These are phyloP conservation scores for Fusarium clavum DNA, from an alignment of 2,329 filamentous ascomycete genomes.

Conservation along the genomic window DNA sequence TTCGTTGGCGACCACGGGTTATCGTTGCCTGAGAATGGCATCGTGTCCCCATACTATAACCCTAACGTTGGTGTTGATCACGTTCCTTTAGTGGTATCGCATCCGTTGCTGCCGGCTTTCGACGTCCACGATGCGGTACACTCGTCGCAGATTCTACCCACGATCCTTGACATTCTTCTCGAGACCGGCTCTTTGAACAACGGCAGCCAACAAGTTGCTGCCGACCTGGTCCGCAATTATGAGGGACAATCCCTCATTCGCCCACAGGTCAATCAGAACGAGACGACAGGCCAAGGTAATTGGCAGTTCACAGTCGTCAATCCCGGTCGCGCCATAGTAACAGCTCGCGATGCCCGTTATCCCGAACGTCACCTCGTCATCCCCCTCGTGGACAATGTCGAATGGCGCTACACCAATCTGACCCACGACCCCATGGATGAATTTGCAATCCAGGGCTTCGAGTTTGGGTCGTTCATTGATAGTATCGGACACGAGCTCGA, in stretches of 20 bases:
- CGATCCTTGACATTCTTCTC: constrained; percentile 49
- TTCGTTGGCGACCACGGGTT: constrained; percentile 51
- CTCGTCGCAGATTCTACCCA: constrained; percentile 48
- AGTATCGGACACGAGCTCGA: constrained; percentile 37
- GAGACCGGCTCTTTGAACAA: constrained; percentile 47
- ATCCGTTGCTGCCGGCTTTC: constrained; percentile 47
- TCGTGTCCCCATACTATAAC: constrained; percentile 49
- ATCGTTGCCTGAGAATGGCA: constrained; percentile 49
- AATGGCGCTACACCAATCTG: constrained; percentile 50
- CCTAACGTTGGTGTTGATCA: constrained; percentile 47
- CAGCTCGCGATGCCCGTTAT: constrained; percentile 49
- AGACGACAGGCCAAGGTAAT: constrained; percentile 40
- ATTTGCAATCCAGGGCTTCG: constrained; percentile 44
- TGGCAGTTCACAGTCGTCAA: constrained; percentile 53
- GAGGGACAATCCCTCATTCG: constrained; percentile 51
- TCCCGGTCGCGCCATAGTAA: constrained; percentile 49
- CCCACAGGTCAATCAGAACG: constrained; percentile 19
- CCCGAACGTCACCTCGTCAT: constrained; percentile 48
- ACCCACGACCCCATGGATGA: constrained; percentile 45
- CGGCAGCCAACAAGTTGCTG: constrained; percentile 34
- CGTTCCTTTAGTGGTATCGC: constrained; percentile 49
- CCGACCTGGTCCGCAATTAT: constrained; percentile 46
- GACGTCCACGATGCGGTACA: constrained; percentile 47
- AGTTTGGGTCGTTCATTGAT: constrained; percentile 41
- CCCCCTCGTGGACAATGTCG: constrained; percentile 48